Conservation (phyloP, 2,329 filamentous ascomycete species). For the Fusarium sp. region DNA sequence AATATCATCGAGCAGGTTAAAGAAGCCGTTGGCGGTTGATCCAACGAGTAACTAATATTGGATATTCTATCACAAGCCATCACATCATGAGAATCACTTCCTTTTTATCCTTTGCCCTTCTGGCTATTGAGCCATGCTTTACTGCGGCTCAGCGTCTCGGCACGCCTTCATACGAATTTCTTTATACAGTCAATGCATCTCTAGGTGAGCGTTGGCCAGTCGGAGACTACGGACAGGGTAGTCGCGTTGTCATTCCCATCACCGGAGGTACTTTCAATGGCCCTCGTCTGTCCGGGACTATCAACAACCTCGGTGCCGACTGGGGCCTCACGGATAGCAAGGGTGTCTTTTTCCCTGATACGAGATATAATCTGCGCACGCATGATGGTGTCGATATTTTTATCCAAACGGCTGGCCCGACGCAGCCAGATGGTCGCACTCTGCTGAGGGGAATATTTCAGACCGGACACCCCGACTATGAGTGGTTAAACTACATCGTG, state of each 20-base stretch:
- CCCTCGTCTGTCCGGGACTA: slow-evolving; percentile 48
- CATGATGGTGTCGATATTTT: slow-evolving; percentile 53
- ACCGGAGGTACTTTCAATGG: slow-evolving; percentile 52
- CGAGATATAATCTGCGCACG: slow-evolving; percentile 54
- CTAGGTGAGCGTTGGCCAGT: slow-evolving; percentile 38
- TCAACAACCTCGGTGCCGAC: slow-evolving; percentile 50
- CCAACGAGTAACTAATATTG: too few species aligned
- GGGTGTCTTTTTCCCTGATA: slow-evolving; percentile 53
- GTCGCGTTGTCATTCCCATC: slow-evolving; percentile 47
- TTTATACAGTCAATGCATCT: slow-evolving; percentile 39
- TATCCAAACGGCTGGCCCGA: slow-evolving; percentile 51
- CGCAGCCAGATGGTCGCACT: slow-evolving; percentile 48
- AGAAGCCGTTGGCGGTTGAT: background rate
- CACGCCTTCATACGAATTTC: slow-evolving; percentile 34
- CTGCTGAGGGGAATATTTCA: slow-evolving; percentile 49
- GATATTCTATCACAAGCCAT: background rate
- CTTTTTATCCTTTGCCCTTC: background rate
- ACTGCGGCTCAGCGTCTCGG: slow-evolving; percentile 27
- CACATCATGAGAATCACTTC: slow-evolving; percentile 20
- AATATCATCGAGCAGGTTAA: background rate
- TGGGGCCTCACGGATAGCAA: slow-evolving; percentile 52
- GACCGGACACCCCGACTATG: slow-evolving; percentile 49
- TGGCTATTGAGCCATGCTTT: slow-evolving; percentile 1
- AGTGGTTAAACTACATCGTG: slow-evolving; percentile 53
- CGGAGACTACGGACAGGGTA: slow-evolving; percentile 38